A percentile compares a stretch with the other conserved stretches of the same genome.
phyloP scores from a whole-genome alignment of 169 alveolate species.

The Nephromyces sp. region DNA sequence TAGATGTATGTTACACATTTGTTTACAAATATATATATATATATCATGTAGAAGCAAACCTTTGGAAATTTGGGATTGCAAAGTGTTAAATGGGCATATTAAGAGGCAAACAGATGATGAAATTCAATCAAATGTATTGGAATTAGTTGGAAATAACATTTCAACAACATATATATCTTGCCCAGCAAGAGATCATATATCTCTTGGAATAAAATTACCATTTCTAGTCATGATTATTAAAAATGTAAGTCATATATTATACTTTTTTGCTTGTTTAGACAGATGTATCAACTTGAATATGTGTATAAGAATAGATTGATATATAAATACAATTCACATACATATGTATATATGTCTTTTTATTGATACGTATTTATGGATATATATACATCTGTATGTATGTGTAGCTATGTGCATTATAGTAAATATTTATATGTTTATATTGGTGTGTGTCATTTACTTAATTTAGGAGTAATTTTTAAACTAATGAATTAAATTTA shows the following conservation, averaged over 20 bases:
- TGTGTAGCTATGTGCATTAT: too few relatives aligned
- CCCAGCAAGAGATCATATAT: conserved; percentile 77
- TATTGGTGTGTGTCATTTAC: too few relatives aligned
- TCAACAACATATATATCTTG: conserved; percentile 78
- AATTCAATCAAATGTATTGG: conserved; percentile 67
- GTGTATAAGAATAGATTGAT: neutral
- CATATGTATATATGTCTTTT: neutral
- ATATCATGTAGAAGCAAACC: conserved; percentile 57
- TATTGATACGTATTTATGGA: neutral
- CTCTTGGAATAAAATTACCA: conserved; percentile 87
- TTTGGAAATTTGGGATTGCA: conserved; percentile 81
- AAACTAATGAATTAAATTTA: too few relatives aligned
- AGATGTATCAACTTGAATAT: neutral
- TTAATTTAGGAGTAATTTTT: too few relatives aligned
- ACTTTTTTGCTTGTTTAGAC: neutral
- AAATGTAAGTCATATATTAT: conserved; percentile 52
- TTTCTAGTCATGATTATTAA: conserved; percentile 88
- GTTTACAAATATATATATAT: neutral
- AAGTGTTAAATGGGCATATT: conserved; percentile 87
- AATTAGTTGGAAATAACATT: conserved; percentile 70
- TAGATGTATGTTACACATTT: neutral
- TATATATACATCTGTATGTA: neutral
- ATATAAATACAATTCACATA: neutral
- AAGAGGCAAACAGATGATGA: conserved; percentile 87
- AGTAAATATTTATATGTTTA: too few relatives aligned